A percentile compares a stretch with the other conserved stretches of the same genome.
Conservation (phyloP, 306 rosid species). For the Arachis stenosperma region DNA sequence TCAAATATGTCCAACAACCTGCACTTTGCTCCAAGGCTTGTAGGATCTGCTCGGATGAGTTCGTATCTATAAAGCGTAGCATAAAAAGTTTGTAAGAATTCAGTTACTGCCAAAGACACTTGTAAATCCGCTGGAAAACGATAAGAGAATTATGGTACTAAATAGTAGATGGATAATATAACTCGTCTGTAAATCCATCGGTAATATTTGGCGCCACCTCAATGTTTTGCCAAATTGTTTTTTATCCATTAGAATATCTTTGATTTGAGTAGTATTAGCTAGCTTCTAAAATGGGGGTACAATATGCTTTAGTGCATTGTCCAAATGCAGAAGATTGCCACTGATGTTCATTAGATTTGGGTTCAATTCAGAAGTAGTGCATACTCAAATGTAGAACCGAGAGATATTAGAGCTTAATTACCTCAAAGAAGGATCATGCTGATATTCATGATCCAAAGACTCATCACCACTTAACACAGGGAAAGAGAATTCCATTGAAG, state of each 20-base stretch:
- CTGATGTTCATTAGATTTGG: conserved; percentile 10
- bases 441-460: conserved; percentile 43
- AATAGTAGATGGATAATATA: too few species aligned
- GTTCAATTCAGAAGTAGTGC: conserved; percentile 2
- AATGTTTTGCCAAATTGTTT: not conserved
- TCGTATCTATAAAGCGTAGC: conserved; percentile 52
- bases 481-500: conserved; percentile 64
- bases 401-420: conserved; percentile 30
- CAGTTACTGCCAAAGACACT: not conserved
- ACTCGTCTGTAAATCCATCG: too few species aligned
- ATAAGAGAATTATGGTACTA: too few species aligned
- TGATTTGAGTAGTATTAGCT: conserved; percentile 24
- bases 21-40: conserved; percentile 68
- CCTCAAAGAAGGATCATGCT: conserved; percentile 56
- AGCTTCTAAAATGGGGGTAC: conserved; percentile 9
- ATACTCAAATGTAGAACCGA: not conserved
- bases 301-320: conserved; percentile 8
- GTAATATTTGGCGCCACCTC: too few species aligned
- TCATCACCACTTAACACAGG: conserved; percentile 46
- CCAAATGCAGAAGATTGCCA: conserved; percentile 17
- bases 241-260: conserved; percentile 2
- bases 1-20: conserved; percentile 79
- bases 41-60: conserved; percentile 64
- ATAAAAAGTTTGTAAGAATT: not conserved
- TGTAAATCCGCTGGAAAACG: too few species aligned